phyloP scores from a whole-genome alignment of 768 basidiomycete genomes.

The Boletus coccyginus region DNA sequence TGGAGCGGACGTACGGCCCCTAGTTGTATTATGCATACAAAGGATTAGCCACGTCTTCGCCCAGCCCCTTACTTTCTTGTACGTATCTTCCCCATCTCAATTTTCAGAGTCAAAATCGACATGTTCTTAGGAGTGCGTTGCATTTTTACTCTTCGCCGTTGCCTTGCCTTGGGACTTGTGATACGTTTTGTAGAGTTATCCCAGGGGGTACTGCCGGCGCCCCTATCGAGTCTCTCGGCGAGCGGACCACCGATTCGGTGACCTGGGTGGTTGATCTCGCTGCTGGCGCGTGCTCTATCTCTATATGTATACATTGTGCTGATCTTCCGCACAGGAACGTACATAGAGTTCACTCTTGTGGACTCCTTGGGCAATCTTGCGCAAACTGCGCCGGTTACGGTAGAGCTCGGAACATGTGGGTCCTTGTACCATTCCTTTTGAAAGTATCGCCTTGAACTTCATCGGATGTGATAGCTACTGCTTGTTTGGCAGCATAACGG shows the following conservation, averaged over 20 bases:
- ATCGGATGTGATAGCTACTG: constrained; percentile 3
- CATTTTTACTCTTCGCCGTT: not conserved
- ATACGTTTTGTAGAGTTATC: not conserved
- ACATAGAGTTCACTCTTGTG: constrained; percentile 49
- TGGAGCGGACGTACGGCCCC: not conserved
- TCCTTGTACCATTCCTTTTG: not conserved
- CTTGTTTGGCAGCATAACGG: constrained; percentile 9
- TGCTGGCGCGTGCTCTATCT: not conserved
- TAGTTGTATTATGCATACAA: too few relatives aligned
- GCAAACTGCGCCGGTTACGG: constrained; percentile 48
- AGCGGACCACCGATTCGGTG: not conserved
- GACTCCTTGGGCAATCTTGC: constrained; percentile 49
- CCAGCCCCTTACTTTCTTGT: constrained; percentile 53
- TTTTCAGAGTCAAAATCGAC: not conserved
- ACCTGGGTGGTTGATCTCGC: constrained; percentile 2
- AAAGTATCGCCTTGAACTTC: not conserved
- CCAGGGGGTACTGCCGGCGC: not conserved
- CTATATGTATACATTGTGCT: not conserved
- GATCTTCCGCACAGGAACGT: constrained; percentile 35
- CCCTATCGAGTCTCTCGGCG: not conserved
- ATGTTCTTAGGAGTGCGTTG: constrained; percentile 23
- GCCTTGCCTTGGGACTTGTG: not conserved
- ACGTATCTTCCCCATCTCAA: constrained; percentile 21
- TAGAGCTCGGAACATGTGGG: constrained; percentile 3
- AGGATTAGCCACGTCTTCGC: not conserved